Conservation (phyloP, 2,329 filamentous ascomycete species). For the Colletotrichum camelliae region DNA sequence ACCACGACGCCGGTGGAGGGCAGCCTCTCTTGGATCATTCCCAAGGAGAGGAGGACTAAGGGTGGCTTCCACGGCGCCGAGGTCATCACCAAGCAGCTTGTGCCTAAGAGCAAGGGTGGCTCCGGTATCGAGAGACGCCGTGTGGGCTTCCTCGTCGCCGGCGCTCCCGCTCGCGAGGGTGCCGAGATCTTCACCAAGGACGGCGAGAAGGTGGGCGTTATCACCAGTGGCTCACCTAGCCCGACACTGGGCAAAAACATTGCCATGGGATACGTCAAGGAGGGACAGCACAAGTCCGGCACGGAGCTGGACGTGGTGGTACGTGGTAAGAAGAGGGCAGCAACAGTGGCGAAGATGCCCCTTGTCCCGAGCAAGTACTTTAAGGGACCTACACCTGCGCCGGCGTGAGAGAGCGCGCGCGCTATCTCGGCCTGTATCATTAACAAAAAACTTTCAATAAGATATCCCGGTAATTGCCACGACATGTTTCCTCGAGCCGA, state of each 20-base stretch:
- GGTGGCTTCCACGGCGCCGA: constrained; percentile 88
- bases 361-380: constrained; percentile 84
- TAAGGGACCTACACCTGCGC: constrained; percentile 41
- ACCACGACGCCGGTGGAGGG: constrained; percentile 65
- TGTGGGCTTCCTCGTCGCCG: constrained; percentile 82
- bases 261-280: constrained; percentile 90
- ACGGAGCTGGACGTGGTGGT: constrained; percentile 82
- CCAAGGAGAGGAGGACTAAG: constrained; percentile 70
- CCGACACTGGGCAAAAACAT: constrained; percentile 90
- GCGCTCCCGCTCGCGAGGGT: constrained; percentile 89
- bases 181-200: constrained; percentile 74
- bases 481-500: not conserved
- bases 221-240: constrained; percentile 91
- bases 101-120: constrained; percentile 74
- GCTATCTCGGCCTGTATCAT: not conserved
- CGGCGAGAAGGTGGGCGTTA: constrained; percentile 72
- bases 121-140: constrained; percentile 73
- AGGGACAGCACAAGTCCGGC: constrained; percentile 82
- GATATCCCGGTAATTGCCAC: not conserved
- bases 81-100: constrained; percentile 78
- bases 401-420: not conserved
- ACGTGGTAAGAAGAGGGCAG: constrained; percentile 77
- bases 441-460: constrained; percentile 17
- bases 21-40: constrained; percentile 77
- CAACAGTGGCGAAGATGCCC: constrained; percentile 84